Evolutionary conservation across 225 moss, liverwort and hornwort species (phyloP), one percentile per base, ranked within the genome.

Genomic region (Physcomitrium patens): DNA sequence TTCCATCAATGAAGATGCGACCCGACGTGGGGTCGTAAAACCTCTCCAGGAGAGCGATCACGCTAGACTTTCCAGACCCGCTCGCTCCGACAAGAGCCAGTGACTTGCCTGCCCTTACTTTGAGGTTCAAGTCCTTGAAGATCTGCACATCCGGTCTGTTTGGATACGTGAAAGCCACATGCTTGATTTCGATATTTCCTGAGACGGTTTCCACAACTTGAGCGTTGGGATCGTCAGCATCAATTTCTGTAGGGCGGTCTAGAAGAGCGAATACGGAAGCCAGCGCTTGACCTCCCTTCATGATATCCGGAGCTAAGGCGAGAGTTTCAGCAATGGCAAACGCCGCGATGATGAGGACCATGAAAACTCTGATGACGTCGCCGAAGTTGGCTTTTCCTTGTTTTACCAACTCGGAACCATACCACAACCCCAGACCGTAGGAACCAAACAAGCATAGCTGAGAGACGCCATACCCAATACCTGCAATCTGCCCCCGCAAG

Each of bases 251-350:
- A 24, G 68, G 84, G 24, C 87, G 84, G 82, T 87, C 87, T 0
- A 87, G 79, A 24, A 87, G 74, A 10, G 72, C 75, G 63, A 84
- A 87, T 8, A 87, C 87, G 0, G 87, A 87, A 1, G 79, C 9
- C 5, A 87, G 55, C 1, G 87, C 87, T 68, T 87, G 82, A 1
- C 87, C 79, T 13, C 87, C 87, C 56, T 77, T 84, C 77, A 84
- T 2, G 22, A 87, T 55, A 19, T 87, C 87, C 3, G 87, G 87
- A 3, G 87, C 72, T 24, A 87, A 54, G 3, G 87, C 87, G 1
- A 87, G 75, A 13, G 84, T 87, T 68, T 87, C 87, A 5, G 87
- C 87, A 37, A 87, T 77, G 49, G 87, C 87, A 22, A 87, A 87
- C 5, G 87, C 87, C 17, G 84, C 79, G n/a, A 87, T 65, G 71